Evolutionary conservation across 208 protist genomes (phyloP).

Genomic region (Leishmania mexicana): DNA sequence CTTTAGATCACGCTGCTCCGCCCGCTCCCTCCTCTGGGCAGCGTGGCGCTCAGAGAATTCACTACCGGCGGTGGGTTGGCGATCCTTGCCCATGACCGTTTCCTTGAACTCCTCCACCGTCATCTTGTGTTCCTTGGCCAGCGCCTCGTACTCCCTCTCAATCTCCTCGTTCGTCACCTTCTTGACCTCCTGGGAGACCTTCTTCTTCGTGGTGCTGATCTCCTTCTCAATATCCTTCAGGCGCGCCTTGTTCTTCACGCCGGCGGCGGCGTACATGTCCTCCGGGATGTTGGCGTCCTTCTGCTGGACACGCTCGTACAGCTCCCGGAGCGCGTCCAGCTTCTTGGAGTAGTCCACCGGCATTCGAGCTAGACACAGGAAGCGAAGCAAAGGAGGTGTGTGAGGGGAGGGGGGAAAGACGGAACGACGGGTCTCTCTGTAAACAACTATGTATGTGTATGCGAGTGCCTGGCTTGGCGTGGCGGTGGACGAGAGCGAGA

Average conservation of each 20-base stretch:
- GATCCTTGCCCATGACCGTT: slow-evolving; percentile 15
- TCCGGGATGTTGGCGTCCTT: slow-evolving; percentile 57
- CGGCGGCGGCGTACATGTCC: slow-evolving; percentile 51
- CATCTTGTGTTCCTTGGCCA: slow-evolving; percentile 61
- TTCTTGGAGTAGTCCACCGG: slow-evolving; percentile 35
- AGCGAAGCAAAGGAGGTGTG: neutral
- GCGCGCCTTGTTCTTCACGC: slow-evolving; percentile 75
- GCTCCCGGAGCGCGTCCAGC: slow-evolving; percentile 63
- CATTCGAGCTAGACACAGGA: slow-evolving; percentile 3
- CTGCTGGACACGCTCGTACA: slow-evolving; percentile 65
- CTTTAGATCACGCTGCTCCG: slow-evolving; percentile 60
- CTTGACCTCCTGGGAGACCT: slow-evolving; percentile 66
- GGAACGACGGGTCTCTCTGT: neutral
- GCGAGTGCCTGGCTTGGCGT: neutral
- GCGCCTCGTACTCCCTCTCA: slow-evolving; percentile 53
- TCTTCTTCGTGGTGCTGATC: slow-evolving; percentile 70
- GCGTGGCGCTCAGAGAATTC: slow-evolving; percentile 6
- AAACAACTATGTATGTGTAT: neutral
- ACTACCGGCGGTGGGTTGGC: neutral
- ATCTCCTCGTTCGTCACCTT: slow-evolving; percentile 58
- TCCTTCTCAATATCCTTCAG: slow-evolving; percentile 94
- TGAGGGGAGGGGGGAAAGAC: neutral
- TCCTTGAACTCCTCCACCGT: slow-evolving; percentile 68
- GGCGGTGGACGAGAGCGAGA: neutral
- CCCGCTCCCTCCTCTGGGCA: slow-evolving; percentile 37